Base-by-base conservation (phyloP, 192 early-diverging fungal genomes). In the Anaeromyces robustus region DNA sequence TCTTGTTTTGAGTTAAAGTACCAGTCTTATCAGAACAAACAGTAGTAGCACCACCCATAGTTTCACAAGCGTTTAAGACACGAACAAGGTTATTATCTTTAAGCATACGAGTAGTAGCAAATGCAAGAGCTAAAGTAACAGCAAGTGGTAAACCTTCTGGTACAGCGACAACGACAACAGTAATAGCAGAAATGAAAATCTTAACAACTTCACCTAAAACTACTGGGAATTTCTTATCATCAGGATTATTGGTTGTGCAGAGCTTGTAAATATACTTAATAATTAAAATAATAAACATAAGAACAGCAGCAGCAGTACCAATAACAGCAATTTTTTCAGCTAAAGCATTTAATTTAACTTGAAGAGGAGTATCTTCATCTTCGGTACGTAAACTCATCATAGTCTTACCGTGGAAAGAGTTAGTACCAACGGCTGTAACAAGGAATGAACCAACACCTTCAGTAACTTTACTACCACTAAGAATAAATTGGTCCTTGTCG, bases 21-120 rank as follows among this genome's bases (percentile, higher is more conserved):
- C 98, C 98, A 0, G 98, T 99, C 85, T 99, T 99, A 88, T 99
- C 98, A 26, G 95, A 96, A 86, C 98, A 99, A 29, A 99, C 92
- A 1, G 97, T 97, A 16, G 96, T 99, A 16, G 98, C 98, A 82
- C 39, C 81, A 37, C 90, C 90, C 98, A 99, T 99, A 29, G 97
- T 98, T 85, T 99, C 98, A 85, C 98, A 99, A 12, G 98, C 95
- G 30, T 94, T 92, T 18, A 99, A 87, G 78, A 98, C 92, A 30
- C 98, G 92, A 30, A 99, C 98, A 29, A 99, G 87, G 86, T 98
- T 98, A 81, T 97, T 96, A 85, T 99, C 97, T 79, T 96, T 95
- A 78, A 98, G 84, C 98, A 99, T 99, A 19, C 93, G 87, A 39
- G 92, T 92, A 19, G 98, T 98, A 7, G 96, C 96, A 85, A 95